Percentiles rank a stretch among this genome's conserved stretches.
phyloP scores from a whole-genome alignment of 352 stramenopile species.

The Globisporangium sylvaticum region DNA sequence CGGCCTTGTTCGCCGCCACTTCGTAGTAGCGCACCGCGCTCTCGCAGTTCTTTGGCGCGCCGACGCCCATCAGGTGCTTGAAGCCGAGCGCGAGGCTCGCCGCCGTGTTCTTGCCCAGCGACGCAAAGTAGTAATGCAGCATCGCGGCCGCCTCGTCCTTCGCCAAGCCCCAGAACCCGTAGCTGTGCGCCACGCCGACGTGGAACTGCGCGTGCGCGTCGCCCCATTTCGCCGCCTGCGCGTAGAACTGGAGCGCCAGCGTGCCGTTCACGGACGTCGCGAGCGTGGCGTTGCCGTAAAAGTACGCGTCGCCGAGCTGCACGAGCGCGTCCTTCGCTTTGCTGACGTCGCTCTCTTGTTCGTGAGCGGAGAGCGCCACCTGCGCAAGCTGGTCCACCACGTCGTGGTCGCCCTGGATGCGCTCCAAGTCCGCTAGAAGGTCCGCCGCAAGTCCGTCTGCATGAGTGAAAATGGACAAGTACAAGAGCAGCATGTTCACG shows the following conservation, averaged over 20 bases:
- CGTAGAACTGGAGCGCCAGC: conserved; percentile 66
- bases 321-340: conserved; percentile 49
- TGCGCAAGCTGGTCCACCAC: conserved; percentile 37
- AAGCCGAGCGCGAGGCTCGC: conserved; percentile 78
- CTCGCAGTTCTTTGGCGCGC: conserved; percentile 80
- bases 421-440: conserved; percentile 17
- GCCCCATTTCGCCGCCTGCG: conserved; percentile 49
- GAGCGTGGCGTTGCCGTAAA: conserved; percentile 72
- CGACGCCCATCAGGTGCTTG: conserved; percentile 69
- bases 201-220: conserved; percentile 77
- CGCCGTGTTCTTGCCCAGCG: conserved; percentile 56
- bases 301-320: conserved; percentile 70
- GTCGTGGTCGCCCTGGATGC: conserved; percentile 27
- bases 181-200: conserved; percentile 78
- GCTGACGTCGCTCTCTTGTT: conserved; percentile 21
- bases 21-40: conserved; percentile 87
- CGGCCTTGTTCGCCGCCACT: conserved; percentile 75
- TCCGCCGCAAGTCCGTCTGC: conserved; percentile 4
- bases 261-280: conserved; percentile 60
- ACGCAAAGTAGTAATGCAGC: conserved; percentile 84
- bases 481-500: neutral
- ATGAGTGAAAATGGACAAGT: neutral
- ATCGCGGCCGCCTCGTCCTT: conserved; percentile 63
- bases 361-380: conserved; percentile 29
- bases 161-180: conserved; percentile 72